Percentiles rank a stretch among this genome's conserved stretches.
Evolutionary conservation across 371 early-diverging fungal genomes (phyloP).

Genomic region (Thermomucor indicae-seudaticae): DNA sequence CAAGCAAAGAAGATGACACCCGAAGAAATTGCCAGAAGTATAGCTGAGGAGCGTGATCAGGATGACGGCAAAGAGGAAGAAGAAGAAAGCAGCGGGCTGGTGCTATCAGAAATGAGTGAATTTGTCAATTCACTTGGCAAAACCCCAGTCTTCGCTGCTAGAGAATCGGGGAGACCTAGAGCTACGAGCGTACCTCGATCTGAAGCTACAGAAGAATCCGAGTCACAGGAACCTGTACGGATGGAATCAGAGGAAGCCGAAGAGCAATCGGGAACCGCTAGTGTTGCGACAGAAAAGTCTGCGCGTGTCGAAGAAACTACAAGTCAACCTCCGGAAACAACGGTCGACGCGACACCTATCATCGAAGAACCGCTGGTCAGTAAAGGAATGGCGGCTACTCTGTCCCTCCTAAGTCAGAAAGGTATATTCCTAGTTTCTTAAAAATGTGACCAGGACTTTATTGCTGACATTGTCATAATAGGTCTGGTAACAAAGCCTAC

Average conservation of each 20-base stretch:
- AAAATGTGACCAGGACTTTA: too few relatives aligned
- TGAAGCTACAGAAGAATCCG: constrained; percentile 9
- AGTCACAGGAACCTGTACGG: constrained; percentile 1
- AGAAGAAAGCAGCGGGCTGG: constrained; percentile 41
- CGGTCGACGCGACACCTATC: constrained; percentile 20
- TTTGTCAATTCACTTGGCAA: constrained; percentile 64
- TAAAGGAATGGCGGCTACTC: constrained; percentile 80
- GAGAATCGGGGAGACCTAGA: constrained; percentile 9
- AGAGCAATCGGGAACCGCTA: constrained; percentile 5
- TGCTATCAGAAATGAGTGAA: constrained; percentile 62
- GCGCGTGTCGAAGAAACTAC: constrained; percentile 4
- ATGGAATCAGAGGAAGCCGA: constrained; percentile 4
- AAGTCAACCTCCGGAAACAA: constrained; percentile 1
- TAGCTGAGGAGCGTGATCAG: constrained; percentile 23
- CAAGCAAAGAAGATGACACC: constrained; percentile 45
- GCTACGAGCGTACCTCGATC: constrained; percentile 6
- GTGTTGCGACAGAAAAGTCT: too few relatives aligned
- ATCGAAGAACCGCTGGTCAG: constrained; percentile 83
- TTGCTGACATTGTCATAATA: too few relatives aligned
- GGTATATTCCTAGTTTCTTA: too few relatives aligned
- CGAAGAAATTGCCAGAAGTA: constrained; percentile 52
- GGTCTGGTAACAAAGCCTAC: constrained; percentile 34
- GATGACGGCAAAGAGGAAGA: constrained; percentile 15
- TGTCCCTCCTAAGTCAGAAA: constrained; percentile 74
- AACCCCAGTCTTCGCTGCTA: constrained; percentile 28